A percentile compares a stretch with the other conserved stretches of the same genome.
Evolutionary conservation across 2,329 filamentous ascomycete genomes (phyloP).

Genomic region (Cladobotryum mycophilum): DNA sequence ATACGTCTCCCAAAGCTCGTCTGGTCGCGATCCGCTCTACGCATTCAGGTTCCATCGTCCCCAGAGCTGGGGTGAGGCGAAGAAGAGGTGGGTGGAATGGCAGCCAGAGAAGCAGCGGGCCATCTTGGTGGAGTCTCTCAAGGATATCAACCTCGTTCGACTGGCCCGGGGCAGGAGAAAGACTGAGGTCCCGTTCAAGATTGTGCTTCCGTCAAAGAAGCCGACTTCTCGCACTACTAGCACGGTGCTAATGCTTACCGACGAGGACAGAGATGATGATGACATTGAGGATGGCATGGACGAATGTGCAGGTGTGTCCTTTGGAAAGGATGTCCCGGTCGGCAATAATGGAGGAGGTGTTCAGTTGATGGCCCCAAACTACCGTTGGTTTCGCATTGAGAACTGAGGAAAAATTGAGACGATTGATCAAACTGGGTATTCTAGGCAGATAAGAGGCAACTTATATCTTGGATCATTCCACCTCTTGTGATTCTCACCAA

Average conservation of each 20-base stretch:
- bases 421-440: too few species aligned
- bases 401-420: too few species aligned
- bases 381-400: too few species aligned
- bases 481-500: too few species aligned
- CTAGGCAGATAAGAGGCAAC: too few species aligned
- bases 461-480: too few species aligned
- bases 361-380: too few species aligned
- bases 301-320: conserved; percentile 2
- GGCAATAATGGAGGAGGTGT: too few species aligned
- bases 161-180: not conserved
- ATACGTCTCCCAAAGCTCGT: not conserved
- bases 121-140: not conserved
- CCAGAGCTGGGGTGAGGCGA: not conserved
- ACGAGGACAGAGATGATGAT: not conserved
- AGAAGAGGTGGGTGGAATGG: conserved; percentile 6
- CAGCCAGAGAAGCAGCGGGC: not conserved
- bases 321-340: not conserved
- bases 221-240: not conserved
- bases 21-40: not conserved
- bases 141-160: not conserved
- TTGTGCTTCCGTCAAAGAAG: not conserved
- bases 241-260: not conserved
- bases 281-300: conserved; percentile 5
- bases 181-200: not conserved
- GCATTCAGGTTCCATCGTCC: conserved; percentile 3